A percentile compares a stretch with the other conserved stretches of the same genome.
Conservation (phyloP, 306 rosid genomes). For the Urtica urens region DNA sequence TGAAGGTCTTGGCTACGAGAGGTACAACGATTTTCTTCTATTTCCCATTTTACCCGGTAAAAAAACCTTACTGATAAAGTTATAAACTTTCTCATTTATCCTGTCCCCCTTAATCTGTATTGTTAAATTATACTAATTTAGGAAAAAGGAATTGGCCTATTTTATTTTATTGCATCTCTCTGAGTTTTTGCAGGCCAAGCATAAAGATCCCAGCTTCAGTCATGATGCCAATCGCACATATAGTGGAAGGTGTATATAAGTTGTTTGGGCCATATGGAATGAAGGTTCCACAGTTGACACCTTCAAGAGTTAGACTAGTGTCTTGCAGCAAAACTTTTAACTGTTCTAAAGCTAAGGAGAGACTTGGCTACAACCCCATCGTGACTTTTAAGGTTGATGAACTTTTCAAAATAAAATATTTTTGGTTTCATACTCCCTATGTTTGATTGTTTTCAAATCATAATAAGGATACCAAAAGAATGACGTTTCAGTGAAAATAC, state of each 20-base stretch:
- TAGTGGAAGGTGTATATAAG: slow-evolving; percentile 64
- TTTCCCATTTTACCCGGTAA: neutral
- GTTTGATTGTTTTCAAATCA: too few relatives aligned
- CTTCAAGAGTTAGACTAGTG: slow-evolving; percentile 85
- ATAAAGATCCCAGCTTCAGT: slow-evolving; percentile 69
- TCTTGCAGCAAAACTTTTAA: slow-evolving; percentile 77
- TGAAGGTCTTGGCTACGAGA: slow-evolving; percentile 85
- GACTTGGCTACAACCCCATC: slow-evolving; percentile 67
- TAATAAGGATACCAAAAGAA: too few relatives aligned
- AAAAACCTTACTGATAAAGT: neutral
- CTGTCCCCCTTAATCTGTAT: neutral
- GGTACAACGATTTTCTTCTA: too few relatives aligned
- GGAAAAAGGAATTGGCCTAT: neutral
- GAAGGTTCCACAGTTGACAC: slow-evolving; percentile 93
- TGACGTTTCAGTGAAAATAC: too few relatives aligned
- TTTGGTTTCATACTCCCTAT: neutral
- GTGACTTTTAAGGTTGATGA: slow-evolving; percentile 59
- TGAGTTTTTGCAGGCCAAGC: slow-evolving; percentile 68
- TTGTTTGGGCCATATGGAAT: slow-evolving; percentile 91
- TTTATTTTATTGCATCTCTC: slow-evolving; percentile 8
- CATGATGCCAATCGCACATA: slow-evolving; percentile 81
- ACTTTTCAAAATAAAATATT: slow-evolving; percentile 6
- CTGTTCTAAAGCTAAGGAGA: slow-evolving; percentile 80
- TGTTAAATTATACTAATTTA: neutral
- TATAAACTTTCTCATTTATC: neutral